These are phyloP conservation scores for Neoscytalidium dimidiatum DNA, from an alignment of 2,329 filamentous ascomycete species.

Conservation along the genomic window DNA sequence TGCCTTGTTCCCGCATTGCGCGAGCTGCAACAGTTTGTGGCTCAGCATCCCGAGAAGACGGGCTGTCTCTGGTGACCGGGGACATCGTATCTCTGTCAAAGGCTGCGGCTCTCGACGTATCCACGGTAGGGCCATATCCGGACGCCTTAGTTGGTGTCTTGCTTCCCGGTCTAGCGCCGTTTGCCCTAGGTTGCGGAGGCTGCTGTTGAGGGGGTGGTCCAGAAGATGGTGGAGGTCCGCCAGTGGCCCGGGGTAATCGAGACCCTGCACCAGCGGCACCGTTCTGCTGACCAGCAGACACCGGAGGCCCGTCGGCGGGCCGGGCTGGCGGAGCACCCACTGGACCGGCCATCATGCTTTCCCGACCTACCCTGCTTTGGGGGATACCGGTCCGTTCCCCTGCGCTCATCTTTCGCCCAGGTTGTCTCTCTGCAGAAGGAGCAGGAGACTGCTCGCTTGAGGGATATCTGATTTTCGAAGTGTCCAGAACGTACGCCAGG, in stretches of 20 bases:
- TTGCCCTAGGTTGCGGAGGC: slow-evolving; percentile 57
- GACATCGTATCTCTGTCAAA: slow-evolving; percentile 51
- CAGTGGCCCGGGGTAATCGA: slow-evolving; percentile 61
- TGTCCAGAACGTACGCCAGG: slow-evolving; percentile 89
- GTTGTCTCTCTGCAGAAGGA: slow-evolving; percentile 29
- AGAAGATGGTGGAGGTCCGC: slow-evolving; percentile 57
- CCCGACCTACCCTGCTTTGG: slow-evolving; percentile 44
- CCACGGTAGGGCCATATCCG: slow-evolving; percentile 43
- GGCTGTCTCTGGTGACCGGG: slow-evolving; percentile 46
- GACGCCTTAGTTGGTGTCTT: slow-evolving; percentile 55
- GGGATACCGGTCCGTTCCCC: slow-evolving; percentile 47
- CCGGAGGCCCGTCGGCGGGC: slow-evolving; percentile 4
- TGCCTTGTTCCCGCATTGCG: slow-evolving; percentile 16
- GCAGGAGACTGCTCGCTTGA: slow-evolving; percentile 60
- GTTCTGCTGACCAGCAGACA: slow-evolving; percentile 35
- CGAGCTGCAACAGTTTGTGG: slow-evolving; percentile 9
- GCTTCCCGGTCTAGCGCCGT: slow-evolving; percentile 41
- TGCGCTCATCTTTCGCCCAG: slow-evolving; percentile 46
- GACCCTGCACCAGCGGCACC: slow-evolving; percentile 51
- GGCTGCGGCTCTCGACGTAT: slow-evolving; percentile 43
- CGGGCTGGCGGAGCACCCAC: slow-evolving; percentile 26
- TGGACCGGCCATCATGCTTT: slow-evolving; percentile 41
- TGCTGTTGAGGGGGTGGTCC: slow-evolving; percentile 68
- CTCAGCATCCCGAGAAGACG: slow-evolving; percentile 19
- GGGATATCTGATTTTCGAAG: slow-evolving; percentile 93